Base-by-base conservation (phyloP, 2,329 filamentous ascomycete genomes). In the Trichophyton verrucosum region DNA sequence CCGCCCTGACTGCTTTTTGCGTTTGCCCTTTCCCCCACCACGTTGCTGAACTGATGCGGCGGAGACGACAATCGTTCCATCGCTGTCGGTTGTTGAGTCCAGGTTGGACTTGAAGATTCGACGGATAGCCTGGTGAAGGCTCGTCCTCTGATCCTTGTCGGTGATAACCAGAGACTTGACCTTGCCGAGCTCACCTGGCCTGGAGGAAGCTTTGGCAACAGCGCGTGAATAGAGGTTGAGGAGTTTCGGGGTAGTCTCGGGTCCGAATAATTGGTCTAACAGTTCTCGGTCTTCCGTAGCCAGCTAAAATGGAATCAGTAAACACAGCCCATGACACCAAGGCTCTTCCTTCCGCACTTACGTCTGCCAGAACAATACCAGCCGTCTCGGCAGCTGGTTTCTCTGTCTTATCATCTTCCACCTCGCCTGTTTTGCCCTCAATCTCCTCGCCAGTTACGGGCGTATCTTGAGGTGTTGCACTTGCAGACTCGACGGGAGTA, bases 21-120 rank as follows among this genome's bases (percentile, higher is more conserved):
- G 55, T 38, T 61, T 53, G 2, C 46, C 51, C 44, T 61, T 60
- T 11, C 60, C 56, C 57, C 62, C 60, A 8, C 62, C 60, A 7
- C 62, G 71, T 63, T 20, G 73, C 68, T 33, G 81, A n/a, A 64
- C 60, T 3, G 61, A 55, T 7, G 61, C 57, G 15, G 58, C 75
- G 36, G 80, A 79, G 64, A 88, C 79, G n/a, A 77, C 74, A 60
- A 88, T 82, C 5, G 79, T 79, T 27, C 88, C 88, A 55, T 88
- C 82, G 62, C 86, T 84, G 63, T 86, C 82, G 53, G 91, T 95
- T 17, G 78, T 79, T 1, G 89, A 95, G 61, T 95, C 89, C 58
- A 96, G 80, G 61, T 83, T 82, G 2, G 85, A 86, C n/a, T 79
- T 77, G 72, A 96, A 96, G 63, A 95, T 86, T 46, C 86, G 86